Percentiles rank a stretch among this genome's conserved stretches.
Evolutionary conservation across 805 yeast species (phyloP).

Genomic region (Maudiozyma turicensis): DNA sequence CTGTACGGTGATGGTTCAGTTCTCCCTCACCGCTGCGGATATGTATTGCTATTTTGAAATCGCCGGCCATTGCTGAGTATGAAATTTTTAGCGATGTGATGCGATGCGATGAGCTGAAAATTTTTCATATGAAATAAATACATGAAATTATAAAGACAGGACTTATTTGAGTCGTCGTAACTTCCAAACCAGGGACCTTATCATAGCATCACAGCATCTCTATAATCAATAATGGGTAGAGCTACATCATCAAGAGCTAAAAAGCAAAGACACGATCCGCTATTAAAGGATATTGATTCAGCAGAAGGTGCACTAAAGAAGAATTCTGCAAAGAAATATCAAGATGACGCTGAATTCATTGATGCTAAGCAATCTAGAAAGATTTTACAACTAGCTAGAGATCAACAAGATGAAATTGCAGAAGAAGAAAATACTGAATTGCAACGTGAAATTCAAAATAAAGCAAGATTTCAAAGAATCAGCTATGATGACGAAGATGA

Average conservation of each 20-base stretch:
- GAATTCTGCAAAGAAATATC: slow-evolving; percentile 18
- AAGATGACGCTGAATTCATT: slow-evolving; percentile 47
- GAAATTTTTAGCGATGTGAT: not conserved
- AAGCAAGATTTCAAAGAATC: slow-evolving; percentile 26
- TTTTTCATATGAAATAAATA: not conserved
- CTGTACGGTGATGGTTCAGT: too few relatives aligned
- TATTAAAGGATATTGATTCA: slow-evolving; percentile 67
- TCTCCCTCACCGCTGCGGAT: too few relatives aligned
- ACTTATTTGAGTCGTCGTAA: too few relatives aligned
- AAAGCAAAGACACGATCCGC: slow-evolving; percentile 66
- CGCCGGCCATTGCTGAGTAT: too few relatives aligned
- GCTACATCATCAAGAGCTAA: slow-evolving; percentile 42
- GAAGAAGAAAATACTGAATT: slow-evolving; percentile 44
- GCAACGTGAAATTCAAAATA: slow-evolving; percentile 23
- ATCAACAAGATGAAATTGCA: slow-evolving; percentile 85
- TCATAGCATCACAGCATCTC: not conserved
- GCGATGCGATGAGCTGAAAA: not conserved
- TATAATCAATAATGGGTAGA: slow-evolving; percentile 41
- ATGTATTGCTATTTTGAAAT: too few relatives aligned
- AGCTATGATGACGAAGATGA: slow-evolving; percentile 44
- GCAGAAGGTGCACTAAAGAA: slow-evolving; percentile 62
- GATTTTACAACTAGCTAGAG: slow-evolving; percentile 80
- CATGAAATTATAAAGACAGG: not conserved
- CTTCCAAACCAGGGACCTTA: too few relatives aligned
- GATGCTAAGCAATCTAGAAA: slow-evolving; percentile 79